Conservation (phyloP, 176 grass and related monocot species). For the Oryza coarctata region DNA sequence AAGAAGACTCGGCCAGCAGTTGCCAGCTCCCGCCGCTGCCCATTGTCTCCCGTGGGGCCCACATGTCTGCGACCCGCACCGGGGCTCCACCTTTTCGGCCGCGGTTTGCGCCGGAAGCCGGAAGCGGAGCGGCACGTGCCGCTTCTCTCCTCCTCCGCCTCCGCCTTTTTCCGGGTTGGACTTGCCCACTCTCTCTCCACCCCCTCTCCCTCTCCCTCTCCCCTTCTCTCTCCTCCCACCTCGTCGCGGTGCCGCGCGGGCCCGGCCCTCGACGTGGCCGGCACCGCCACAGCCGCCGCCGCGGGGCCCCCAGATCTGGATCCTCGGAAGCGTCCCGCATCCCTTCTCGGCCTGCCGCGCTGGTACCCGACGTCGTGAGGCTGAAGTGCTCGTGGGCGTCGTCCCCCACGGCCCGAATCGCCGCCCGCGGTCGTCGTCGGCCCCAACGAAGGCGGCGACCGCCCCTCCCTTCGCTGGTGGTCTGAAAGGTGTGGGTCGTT, state of each 20-base stretch:
- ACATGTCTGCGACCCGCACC: too few relatives aligned
- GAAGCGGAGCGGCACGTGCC: background rate
- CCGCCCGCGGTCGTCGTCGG: background rate
- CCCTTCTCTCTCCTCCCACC: background rate
- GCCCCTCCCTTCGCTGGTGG: background rate
- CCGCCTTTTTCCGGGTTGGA: background rate
- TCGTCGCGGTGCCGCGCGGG: background rate
- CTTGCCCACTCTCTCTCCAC: constrained; percentile 1
- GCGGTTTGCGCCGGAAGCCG: background rate
- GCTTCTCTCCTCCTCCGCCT: background rate
- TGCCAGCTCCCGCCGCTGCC: too few relatives aligned
- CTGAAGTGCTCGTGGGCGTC: background rate
- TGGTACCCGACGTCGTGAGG: too few relatives aligned
- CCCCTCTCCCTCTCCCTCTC: background rate
- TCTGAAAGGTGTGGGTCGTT: background rate
- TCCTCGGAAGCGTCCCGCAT: background rate
- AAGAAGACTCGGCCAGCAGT: too few relatives aligned
- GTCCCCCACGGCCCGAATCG: background rate
- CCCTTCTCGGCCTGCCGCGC: too few relatives aligned
- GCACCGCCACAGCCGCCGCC: background rate
- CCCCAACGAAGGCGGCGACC: background rate
- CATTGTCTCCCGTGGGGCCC: background rate
- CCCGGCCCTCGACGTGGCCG: background rate
- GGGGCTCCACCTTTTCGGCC: background rate
- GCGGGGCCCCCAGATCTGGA: background rate